Percentiles rank a stretch among this genome's conserved stretches.
phyloP scores from a whole-genome alignment of 2,329 filamentous ascomycete genomes.

The Dactylellina haptotyla region DNA sequence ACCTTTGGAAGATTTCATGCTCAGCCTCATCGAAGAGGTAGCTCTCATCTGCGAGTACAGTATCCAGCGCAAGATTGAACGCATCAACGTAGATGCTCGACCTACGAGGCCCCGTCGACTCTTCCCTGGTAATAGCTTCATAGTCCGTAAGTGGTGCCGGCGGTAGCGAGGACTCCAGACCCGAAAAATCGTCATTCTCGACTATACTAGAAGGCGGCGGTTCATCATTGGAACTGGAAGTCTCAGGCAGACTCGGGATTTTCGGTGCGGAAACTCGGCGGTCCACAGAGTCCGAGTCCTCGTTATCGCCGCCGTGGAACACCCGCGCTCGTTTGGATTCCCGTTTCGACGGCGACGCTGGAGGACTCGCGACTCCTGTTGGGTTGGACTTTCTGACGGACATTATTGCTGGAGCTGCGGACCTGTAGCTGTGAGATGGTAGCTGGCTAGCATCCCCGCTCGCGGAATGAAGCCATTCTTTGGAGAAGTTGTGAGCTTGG shows the following conservation, averaged over 20 bases:
- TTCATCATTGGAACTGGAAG: constrained; percentile 38
- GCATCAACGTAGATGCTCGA: constrained; percentile 83
- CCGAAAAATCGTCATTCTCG: constrained; percentile 35
- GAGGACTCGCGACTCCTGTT: constrained; percentile 37
- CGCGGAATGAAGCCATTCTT: constrained; percentile 3
- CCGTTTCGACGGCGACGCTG: constrained; percentile 44
- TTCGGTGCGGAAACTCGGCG: background rate
- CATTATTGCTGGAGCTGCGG: constrained; percentile 15
- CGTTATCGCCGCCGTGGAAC: constrained; percentile 8
- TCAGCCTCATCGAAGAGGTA: constrained; percentile 88
- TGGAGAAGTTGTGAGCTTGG: background rate
- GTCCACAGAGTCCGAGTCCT: background rate
- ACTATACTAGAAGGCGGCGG: constrained; percentile 26
- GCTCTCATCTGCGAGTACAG: constrained; percentile 85
- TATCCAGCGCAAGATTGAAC: constrained; percentile 90
- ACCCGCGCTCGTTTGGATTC: constrained; percentile 42
- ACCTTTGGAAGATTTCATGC: constrained; percentile 77
- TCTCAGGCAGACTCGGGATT: background rate
- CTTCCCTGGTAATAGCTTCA: constrained; percentile 29
- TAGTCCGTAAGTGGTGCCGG: constrained; percentile 37
- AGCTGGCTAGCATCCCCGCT: background rate
- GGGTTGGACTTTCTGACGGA: constrained; percentile 47
- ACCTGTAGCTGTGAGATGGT: no score
- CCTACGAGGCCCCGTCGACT: constrained; percentile 24
- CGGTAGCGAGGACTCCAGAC: constrained; percentile 48